Base-by-base conservation (phyloP, 176 grass and related monocot species). In the Carex myosuroides region DNA sequence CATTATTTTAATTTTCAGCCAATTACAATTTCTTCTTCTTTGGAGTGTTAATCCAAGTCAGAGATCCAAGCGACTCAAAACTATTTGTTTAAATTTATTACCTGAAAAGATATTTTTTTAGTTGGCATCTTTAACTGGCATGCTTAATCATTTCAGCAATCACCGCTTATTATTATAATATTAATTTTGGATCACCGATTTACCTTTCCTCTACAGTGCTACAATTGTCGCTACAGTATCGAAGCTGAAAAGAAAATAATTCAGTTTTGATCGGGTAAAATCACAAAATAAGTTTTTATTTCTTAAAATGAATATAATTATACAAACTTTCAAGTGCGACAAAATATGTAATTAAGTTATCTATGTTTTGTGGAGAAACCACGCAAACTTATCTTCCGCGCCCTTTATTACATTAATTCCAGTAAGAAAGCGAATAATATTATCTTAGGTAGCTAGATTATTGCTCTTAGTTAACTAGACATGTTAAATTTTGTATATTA, bases 31-130 rank as follows among this genome's bases (percentile, higher is more conserved):
- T 67, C 37, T 64, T 65, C 0, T 13, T 66, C 60, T 64, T 67
- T 82, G 61, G 60, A 42, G 80, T 82, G 80, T 29, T 64, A 66
- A 12, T 82, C 80, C 59, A 29, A 82, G 39, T 82, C 80, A 53
- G 59, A 20, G 61, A 82, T 63, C 35, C 58, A 64, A 82, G 80
- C 56, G 6, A 82, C 56, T 35, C 30, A 48, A 59, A 64, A 8
- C 17, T 14, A 22, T 63, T 44, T 65, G 22, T 63, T 44, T 64
- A 46, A 20, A 24, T 37, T 60, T 3, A 39, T 81, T 63, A 22
- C 79, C 29, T 62, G 37, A 81, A 65, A 64, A 24, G 22, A 79
- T 17, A 17, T 42, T 67, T 82, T 4, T 64, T 64, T 53, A 32
- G 18, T 66, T 41, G 5, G 61, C 20, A 46, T 53, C 80, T 66